Conservation (phyloP, 768 basidiomycete genomes). For the Leccinum disarticulatum region DNA sequence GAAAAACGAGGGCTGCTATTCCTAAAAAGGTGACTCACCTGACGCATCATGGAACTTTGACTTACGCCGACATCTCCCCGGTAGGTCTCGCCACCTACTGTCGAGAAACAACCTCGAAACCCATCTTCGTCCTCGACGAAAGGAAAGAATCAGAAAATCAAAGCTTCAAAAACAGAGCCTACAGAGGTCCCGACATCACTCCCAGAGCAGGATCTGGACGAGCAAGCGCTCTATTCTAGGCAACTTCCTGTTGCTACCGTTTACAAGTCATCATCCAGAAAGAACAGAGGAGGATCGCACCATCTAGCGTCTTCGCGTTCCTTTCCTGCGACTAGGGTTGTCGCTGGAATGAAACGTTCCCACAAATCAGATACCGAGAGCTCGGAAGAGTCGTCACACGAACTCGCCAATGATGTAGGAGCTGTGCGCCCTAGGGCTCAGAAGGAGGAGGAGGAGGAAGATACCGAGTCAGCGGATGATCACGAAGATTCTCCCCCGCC, state of each 20-base stretch:
- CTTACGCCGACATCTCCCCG: constrained; percentile 1
- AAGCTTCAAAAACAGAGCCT: constrained; percentile 26
- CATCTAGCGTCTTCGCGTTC: constrained; percentile 3
- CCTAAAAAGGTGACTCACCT: constrained; percentile 19
- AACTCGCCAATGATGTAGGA: constrained; percentile 33
- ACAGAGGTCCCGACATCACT: constrained; percentile 57
- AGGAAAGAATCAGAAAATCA: constrained; percentile 13
- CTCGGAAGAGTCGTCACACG: constrained; percentile 15
- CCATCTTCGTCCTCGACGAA: constrained; percentile 8
- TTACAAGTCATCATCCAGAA: constrained; percentile 8
- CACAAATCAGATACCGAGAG: constrained; percentile 28
- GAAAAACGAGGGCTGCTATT: constrained; percentile 6
- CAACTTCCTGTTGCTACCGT: constrained; percentile 8
- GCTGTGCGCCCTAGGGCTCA: constrained; percentile 13
- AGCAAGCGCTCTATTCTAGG: constrained; percentile 8
- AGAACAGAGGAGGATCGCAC: constrained; percentile 2
- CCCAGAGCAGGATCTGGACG: constrained; percentile 49
- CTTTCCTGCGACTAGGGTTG: constrained; percentile 7
- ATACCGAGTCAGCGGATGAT: constrained; percentile 42
- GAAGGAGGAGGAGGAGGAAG: constrained; percentile 37
- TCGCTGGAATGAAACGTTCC: constrained; percentile 21
- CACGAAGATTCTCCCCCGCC: constrained; percentile 36
- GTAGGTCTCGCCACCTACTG: constrained; percentile 3
- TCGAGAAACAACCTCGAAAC: constrained; percentile 12
- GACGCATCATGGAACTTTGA: background rate